A percentile compares a stretch with the other conserved stretches of the same genome.
Evolutionary conservation across 257 asterid genomes (phyloP).

Genomic region (Mentha longifolia): DNA sequence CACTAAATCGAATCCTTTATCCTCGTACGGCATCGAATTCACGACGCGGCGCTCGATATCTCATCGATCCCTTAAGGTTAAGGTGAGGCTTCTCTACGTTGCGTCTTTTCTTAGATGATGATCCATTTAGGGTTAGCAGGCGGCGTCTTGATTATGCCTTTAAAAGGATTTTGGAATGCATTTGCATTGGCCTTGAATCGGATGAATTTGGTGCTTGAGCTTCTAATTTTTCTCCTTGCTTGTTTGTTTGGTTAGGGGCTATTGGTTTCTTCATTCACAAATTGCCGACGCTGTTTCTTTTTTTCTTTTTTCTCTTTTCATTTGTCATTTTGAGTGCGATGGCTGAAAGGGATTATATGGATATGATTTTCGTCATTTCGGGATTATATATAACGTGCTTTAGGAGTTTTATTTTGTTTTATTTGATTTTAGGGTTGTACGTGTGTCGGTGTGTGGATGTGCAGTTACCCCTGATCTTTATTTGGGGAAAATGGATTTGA

Average conservation of each 20-base stretch:
- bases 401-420: not conserved
- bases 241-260: not conserved
- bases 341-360: not conserved
- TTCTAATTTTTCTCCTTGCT: not conserved
- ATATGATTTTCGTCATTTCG: not conserved
- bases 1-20: constrained; percentile 35
- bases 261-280: not conserved
- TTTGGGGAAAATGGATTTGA: not conserved
- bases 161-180: not conserved
- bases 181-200: constrained; percentile 20
- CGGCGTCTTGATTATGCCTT: not conserved
- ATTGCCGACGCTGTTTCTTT: not conserved
- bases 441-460: not conserved
- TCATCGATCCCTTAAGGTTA: constrained; percentile 31
- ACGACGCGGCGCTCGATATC: constrained; percentile 27
- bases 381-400: not conserved
- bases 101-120: constrained; percentile 20
- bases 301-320: not conserved
- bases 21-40: constrained; percentile 21
- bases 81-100: constrained; percentile 43
- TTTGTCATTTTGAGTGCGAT: constrained; percentile 1
- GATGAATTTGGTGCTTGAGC: constrained; percentile 19
- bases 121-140: constrained; percentile 30
- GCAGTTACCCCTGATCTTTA: not conserved
- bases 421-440: not conserved